Evolutionary conservation across 768 basidiomycete genomes (phyloP).

Genomic region (Mycena venus): DNA sequence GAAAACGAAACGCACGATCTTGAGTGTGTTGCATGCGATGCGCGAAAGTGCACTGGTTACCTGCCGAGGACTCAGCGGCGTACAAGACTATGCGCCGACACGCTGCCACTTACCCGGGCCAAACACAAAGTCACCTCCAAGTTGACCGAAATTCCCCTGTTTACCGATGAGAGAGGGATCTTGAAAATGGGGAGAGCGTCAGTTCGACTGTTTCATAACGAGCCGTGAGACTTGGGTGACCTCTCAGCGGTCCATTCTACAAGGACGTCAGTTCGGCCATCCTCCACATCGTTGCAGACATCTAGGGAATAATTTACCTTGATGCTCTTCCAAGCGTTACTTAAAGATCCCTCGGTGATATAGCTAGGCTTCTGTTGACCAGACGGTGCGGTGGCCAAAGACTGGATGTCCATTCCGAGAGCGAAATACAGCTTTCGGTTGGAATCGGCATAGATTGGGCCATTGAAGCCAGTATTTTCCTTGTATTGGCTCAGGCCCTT

Average conservation of each 20-base stretch:
- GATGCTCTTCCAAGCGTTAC: conserved; percentile 54
- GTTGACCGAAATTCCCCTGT: conserved; percentile 72
- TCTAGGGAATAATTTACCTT: neutral
- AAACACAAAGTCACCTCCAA: conserved; percentile 75
- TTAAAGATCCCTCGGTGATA: conserved; percentile 46
- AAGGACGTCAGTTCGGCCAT: neutral
- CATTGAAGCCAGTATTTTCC: conserved; percentile 60
- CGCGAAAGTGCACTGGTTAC: conserved; percentile 62
- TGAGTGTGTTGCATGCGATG: conserved; percentile 73
- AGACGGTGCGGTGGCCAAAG: conserved; percentile 57
- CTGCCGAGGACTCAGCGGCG: conserved; percentile 39
- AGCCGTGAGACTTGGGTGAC: neutral
- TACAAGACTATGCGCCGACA: neutral
- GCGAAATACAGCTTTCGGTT: conserved; percentile 67
- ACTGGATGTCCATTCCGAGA: conserved; percentile 73
- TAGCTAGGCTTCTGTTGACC: conserved; percentile 63
- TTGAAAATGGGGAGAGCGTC: conserved; percentile 43
- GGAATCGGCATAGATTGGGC: conserved; percentile 76
- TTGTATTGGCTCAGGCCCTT: conserved; percentile 61
- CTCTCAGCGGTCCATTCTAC: conserved; percentile 47
- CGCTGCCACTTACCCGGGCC: conserved; percentile 62
- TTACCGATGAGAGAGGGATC: conserved; percentile 66
- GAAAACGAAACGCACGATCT: conserved; percentile 62
- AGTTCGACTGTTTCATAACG: neutral
- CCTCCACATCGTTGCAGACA: too few species aligned